phyloP scores from a whole-genome alignment of 306 rosid species.

The Cicer chorassanicum region DNA sequence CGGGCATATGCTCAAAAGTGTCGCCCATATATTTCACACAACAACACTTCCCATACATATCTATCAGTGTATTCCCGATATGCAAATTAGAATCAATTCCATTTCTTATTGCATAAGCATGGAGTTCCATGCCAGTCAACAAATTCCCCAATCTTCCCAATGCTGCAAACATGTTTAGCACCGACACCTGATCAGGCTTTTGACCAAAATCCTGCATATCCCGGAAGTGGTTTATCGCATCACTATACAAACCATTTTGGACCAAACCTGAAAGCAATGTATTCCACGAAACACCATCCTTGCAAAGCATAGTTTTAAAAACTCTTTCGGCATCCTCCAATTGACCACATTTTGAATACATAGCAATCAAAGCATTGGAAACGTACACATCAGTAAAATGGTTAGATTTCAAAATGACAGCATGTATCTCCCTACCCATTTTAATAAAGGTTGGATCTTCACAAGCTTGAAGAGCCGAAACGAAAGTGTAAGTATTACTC shows the following conservation, averaged over 20 bases:
- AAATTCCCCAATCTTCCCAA: conserved; percentile 63
- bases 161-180: conserved; percentile 61
- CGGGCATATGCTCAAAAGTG: conserved; percentile 56
- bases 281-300: conserved; percentile 75
- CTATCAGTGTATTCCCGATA: conserved; percentile 68
- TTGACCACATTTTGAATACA: conserved; percentile 67
- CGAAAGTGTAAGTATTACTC: conserved; percentile 61
- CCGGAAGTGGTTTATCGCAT: conserved; percentile 57
- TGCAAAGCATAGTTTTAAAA: conserved; percentile 53
- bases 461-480: conserved; percentile 77
- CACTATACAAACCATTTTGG: conserved; percentile 59
- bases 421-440: conserved; percentile 70
- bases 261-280: conserved; percentile 70
- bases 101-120: conserved; percentile 64
- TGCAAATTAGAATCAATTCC: conserved; percentile 63
- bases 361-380: conserved; percentile 71
- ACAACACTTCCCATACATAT: conserved; percentile 72
- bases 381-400: conserved; percentile 56
- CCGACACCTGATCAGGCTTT: conserved; percentile 67
- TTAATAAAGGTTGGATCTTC: conserved; percentile 54
- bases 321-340: conserved; percentile 54
- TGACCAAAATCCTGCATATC: conserved; percentile 52
- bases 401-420: conserved; percentile 55
- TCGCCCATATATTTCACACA: conserved; percentile 57
- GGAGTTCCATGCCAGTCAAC: conserved; percentile 68